Evolutionary conservation across 2,329 filamentous ascomycete genomes (phyloP).

Genomic region (Emergomyces africanus): DNA sequence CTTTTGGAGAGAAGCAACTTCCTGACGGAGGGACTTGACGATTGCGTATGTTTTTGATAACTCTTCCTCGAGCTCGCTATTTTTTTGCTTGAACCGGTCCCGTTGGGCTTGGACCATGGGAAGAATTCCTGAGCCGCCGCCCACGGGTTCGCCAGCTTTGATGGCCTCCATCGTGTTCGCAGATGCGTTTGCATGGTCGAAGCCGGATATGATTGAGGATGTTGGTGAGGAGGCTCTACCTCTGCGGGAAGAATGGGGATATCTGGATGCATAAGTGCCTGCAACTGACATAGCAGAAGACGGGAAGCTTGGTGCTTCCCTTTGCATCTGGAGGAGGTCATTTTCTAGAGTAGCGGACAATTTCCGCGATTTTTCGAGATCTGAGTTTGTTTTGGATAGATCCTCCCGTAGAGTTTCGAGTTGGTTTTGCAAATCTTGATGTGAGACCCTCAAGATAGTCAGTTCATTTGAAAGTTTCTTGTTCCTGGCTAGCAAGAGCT

Average conservation of each 20-base stretch:
- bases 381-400: slow-evolving; percentile 66
- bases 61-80: slow-evolving; percentile 78
- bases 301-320: slow-evolving; percentile 69
- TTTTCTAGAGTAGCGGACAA: slow-evolving; percentile 85
- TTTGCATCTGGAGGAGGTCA: slow-evolving; percentile 76
- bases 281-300: slow-evolving; percentile 80
- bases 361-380: slow-evolving; percentile 71
- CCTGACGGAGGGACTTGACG: slow-evolving; percentile 75
- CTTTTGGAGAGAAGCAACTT: slow-evolving; percentile 83
- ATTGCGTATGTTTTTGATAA: slow-evolving; percentile 71
- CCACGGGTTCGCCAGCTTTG: slow-evolving; percentile 53
- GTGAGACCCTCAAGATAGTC: slow-evolving; percentile 82
- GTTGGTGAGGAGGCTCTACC: slow-evolving; percentile 73
- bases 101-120: slow-evolving; percentile 98
- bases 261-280: slow-evolving; percentile 74
- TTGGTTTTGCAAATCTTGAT: slow-evolving; percentile 75
- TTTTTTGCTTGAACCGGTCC: slow-evolving; percentile 96
- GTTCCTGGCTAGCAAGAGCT: slow-evolving; percentile 80
- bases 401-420: slow-evolving; percentile 73
- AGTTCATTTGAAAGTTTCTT: slow-evolving; percentile 94
- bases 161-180: slow-evolving; percentile 44
- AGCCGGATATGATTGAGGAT: slow-evolving; percentile 96
- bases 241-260: slow-evolving; percentile 56
- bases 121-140: slow-evolving; percentile 73
- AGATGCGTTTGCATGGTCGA: slow-evolving; percentile 53